A percentile compares a stretch with the other conserved stretches of the same genome.
Evolutionary conservation across 768 basidiomycete species (phyloP).

Genomic region (Phanerochaete sordida): DNA sequence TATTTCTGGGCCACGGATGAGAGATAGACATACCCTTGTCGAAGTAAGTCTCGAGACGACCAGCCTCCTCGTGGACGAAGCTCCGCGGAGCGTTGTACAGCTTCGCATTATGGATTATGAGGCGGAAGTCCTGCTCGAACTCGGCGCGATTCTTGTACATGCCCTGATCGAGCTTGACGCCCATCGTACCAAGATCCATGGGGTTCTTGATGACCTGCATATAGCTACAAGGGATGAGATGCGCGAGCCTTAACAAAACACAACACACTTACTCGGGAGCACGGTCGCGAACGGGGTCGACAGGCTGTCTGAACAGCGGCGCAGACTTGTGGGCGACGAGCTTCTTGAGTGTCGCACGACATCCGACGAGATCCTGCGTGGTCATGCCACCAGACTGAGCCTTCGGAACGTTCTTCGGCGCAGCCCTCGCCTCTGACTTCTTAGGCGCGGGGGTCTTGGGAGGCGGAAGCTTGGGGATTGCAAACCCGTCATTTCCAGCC

Average conservation of each 20-base stretch:
- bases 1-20: too few relatives aligned
- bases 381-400: conserved; percentile 77
- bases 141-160: conserved; percentile 81
- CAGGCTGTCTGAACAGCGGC: conserved; percentile 75
- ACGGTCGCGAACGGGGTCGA: conserved; percentile 92
- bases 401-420: conserved; percentile 52
- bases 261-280: conserved; percentile 70
- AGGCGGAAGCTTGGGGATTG: conserved; percentile 17
- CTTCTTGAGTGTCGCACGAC: conserved; percentile 77
- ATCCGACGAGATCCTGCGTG: conserved; percentile 70
- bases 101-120: conserved; percentile 87
- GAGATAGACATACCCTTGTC: conserved; percentile 70
- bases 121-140: conserved; percentile 82
- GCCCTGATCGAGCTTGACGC: conserved; percentile 81
- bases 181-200: conserved; percentile 92
- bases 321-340: conserved; percentile 72
- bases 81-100: conserved; percentile 74
- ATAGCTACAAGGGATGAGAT: conserved; percentile 52
- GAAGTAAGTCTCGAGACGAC: conserved; percentile 75
- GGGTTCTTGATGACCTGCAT: conserved; percentile 88
- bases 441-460: conserved; percentile 16
- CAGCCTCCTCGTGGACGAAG: conserved; percentile 72
- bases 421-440: conserved; percentile 23
- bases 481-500: conserved; percentile 13
- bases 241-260: background rate